Evolutionary conservation across 345 rosid species (phyloP), one percentile per base, ranked within the genome.

Genomic region (Mercurialis annua): DNA sequence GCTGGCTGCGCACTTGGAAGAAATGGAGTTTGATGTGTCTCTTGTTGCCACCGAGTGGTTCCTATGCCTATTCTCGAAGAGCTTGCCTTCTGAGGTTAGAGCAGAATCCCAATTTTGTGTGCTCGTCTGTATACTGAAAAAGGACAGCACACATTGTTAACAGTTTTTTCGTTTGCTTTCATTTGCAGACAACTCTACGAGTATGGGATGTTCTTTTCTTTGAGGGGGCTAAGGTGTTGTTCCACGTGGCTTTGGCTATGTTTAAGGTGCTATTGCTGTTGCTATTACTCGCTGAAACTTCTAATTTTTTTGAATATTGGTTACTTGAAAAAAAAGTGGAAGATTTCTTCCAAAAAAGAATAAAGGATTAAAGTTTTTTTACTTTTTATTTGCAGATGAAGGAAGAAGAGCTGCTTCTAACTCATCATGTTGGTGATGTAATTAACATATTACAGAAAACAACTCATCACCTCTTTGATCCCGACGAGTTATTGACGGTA

Each of bases 31-130:
- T 76, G 98, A 95, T 74, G 98, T 92, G 59, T 87, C 99, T 68
- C 99, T 95, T 59, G 99, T 95, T 73, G 88, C 99, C 72, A 90
- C 99, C 0, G 98, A 95, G 80, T 95, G 99, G 99, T 95, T 95
- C 77, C 84, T 95, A 30, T 95, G 99, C 80, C 97, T 95, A 71
- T 95, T 95, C 80, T 90, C 99, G 3, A 95, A 95, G 80, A 95
- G 98, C 84, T 78, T 95, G 81, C 99, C 99, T 59, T 95, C 99
- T 1, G 99, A 95, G 98, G 99, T 95, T 71, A 47, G 72, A 71
- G 49, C n/a, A 57, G 14, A 11, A 34, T 3, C 27, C 7, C 36
- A n/a, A 27, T 64, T n/a, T 0, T 69, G 15, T 55, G 15, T 21
- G 6, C 56, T 30, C 34, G 6, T 57, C 53, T 49, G n/a, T n/a